Base-by-base conservation (phyloP, 2,329 filamentous ascomycete species). In the Alternaria rosae region DNA sequence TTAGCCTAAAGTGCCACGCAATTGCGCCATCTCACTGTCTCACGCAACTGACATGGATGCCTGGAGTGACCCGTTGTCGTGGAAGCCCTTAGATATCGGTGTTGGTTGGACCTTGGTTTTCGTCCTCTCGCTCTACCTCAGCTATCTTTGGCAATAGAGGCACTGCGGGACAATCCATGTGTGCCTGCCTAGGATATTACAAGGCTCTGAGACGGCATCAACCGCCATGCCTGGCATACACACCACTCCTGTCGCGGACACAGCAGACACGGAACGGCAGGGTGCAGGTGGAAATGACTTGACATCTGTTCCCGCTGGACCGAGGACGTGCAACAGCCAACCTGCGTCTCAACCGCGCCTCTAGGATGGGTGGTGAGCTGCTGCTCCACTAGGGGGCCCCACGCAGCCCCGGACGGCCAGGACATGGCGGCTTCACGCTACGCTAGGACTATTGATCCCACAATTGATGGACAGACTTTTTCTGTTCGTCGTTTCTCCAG, bases 221-320 rank as follows among this genome's bases (percentile, higher is more conserved):
- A 50, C 15, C 12, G 17, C n/a, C 26, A 17, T 4, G 28, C 1
- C 20, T 20, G 3, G 47, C 17, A 17, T 15, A 23, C 28, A 23
- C 28, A 50, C 47, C 8, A 35, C 17, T 23, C 8, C 28, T 35
- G 44, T 59, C 35, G 28, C 44, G 53, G 26, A 50, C 6, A 30
- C 26, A 54, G 53, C 45, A 55, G 65, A 59, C 53, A 63, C 58
- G 59, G 63, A 51, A 65, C 61, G 60, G 62, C 56, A 66, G 43
- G 12, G 47, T 56, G 59, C 47, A 67, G 61, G 58, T 52, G 47
- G 44, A 60, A 52, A 54, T 50, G 54, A 61, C 25, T 35, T 66
- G 48, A 68, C 59, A 63, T 45, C 41, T 62, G 32, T 56, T 69
- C 70, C 70, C 70, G 69, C 57, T 72, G 69, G 67, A 48, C 71